phyloP scores from a whole-genome alignment of 176 grass and related monocot genomes.

The Thinopyrum elongatum region DNA sequence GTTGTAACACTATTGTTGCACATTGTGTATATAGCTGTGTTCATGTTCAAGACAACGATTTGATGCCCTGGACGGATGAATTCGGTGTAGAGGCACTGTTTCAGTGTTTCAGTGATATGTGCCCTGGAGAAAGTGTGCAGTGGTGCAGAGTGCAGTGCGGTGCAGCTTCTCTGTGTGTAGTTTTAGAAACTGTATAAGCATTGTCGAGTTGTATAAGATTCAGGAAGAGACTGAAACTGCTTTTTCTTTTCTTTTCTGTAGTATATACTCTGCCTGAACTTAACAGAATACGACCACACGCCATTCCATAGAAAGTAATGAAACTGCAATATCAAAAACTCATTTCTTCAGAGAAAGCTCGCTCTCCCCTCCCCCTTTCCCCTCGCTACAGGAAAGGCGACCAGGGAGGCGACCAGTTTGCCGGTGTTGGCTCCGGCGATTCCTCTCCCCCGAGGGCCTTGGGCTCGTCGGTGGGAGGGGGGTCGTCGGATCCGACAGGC shows the following conservation, averaged over 20 bases:
- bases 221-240: background rate
- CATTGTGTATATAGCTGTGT: constrained; percentile 20
- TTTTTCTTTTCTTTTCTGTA: too few species aligned
- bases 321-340: background rate
- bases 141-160: background rate
- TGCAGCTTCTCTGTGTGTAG: background rate
- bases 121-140: background rate
- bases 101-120: background rate
- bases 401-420: too few species aligned
- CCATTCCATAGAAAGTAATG: background rate
- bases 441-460: too few species aligned
- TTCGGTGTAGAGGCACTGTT: background rate
- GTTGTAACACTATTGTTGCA: background rate
- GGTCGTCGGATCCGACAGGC: too few species aligned
- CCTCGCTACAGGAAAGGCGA: too few species aligned
- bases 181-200: background rate
- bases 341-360: too few species aligned
- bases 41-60: constrained; percentile 21
- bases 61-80: background rate
- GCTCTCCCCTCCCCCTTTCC: too few species aligned
- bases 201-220: background rate
- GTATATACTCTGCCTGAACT: background rate
- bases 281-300: background rate
- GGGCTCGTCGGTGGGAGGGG: too few species aligned
- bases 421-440: too few species aligned